These are phyloP conservation scores for Malbranchea zuffiana DNA, from an alignment of 2,329 filamentous ascomycete genomes.

Conservation along the genomic window DNA sequence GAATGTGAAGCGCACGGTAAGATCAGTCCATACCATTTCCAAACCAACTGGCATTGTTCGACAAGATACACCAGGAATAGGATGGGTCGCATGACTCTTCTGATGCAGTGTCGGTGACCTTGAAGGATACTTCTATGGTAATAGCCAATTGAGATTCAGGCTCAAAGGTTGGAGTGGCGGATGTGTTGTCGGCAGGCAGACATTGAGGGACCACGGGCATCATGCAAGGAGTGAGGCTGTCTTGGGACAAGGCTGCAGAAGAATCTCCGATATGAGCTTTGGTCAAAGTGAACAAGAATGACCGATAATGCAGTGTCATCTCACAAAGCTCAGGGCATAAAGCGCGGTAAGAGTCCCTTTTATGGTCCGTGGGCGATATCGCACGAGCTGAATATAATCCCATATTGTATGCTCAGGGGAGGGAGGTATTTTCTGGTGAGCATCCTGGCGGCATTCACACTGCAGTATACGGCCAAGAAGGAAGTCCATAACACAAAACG, in stretches of 20 bases:
- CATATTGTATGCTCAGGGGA: slow-evolving; percentile 1
- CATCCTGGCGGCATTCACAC: slow-evolving; percentile 1
- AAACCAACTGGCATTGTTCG: slow-evolving; percentile 2
- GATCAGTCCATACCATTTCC: slow-evolving; percentile 1
- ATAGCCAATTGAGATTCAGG: neutral
- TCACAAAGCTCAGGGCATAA: slow-evolving; percentile 1
- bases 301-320: slow-evolving; percentile 1
- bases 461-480: neutral
- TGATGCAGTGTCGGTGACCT: slow-evolving; percentile 1
- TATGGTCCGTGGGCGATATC: slow-evolving; percentile 1
- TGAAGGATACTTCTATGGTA: slow-evolving; percentile 2
- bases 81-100: neutral
- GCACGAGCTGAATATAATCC: slow-evolving; percentile 3
- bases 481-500: slow-evolving; percentile 1
- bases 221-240: slow-evolving; percentile 1
- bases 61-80: neutral
- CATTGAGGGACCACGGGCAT: neutral
- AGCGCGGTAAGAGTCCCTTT: slow-evolving; percentile 2
- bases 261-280: slow-evolving; percentile 2
- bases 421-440: neutral
- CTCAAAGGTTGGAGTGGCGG: neutral
- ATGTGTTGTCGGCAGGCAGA: slow-evolving; percentile 2
- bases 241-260: no score
- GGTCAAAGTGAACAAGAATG: neutral
- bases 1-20: slow-evolving; percentile 2